These are phyloP conservation scores for Colletotrichum lupini DNA, from an alignment of 2,329 filamentous ascomycete genomes.

Conservation along the genomic window DNA sequence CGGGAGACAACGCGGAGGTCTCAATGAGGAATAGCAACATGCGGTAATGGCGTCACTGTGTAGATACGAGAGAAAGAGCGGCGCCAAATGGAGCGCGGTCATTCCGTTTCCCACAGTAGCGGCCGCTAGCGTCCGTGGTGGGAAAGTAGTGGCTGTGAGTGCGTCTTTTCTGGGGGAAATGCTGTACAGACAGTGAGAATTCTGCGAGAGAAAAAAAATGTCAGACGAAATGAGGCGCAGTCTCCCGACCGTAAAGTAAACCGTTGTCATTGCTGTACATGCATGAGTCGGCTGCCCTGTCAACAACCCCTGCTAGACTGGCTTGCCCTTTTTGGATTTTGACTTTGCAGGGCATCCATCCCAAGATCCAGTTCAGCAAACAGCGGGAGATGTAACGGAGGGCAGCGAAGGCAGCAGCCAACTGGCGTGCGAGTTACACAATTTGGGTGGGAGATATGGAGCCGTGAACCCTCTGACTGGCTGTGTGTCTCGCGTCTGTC, in stretches of 20 bases:
- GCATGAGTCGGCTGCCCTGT: conserved; percentile 35
- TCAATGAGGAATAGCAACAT: conserved; percentile 33
- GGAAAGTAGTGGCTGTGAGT: conserved; percentile 28
- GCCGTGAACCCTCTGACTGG: background rate
- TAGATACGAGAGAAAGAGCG: conserved; percentile 34
- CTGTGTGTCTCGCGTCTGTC: conserved; percentile 1
- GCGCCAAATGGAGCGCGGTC: conserved; percentile 34
- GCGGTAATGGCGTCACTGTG: conserved; percentile 34
- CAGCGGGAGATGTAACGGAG: background rate
- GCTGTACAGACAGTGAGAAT: conserved; percentile 18
- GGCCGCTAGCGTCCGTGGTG: conserved; percentile 33
- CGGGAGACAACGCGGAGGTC: conserved; percentile 1
- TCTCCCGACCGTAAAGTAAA: conserved; percentile 22
- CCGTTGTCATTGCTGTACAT: conserved; percentile 31
- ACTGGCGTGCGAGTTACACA: background rate
- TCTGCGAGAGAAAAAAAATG: conserved; percentile 22
- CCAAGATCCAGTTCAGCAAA: background rate
- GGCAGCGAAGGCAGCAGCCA: background rate
- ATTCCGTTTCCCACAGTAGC: conserved; percentile 36
- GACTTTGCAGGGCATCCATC: conserved; percentile 23
- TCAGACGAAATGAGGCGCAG: conserved; percentile 35
- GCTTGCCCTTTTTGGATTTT: conserved; percentile 35
- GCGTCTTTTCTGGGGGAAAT: conserved; percentile 27
- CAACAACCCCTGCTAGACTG: conserved; percentile 20
- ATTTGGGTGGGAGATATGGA: background rate